Conservation (phyloP, 83 land plant genomes). For the Picea abies region DNA sequence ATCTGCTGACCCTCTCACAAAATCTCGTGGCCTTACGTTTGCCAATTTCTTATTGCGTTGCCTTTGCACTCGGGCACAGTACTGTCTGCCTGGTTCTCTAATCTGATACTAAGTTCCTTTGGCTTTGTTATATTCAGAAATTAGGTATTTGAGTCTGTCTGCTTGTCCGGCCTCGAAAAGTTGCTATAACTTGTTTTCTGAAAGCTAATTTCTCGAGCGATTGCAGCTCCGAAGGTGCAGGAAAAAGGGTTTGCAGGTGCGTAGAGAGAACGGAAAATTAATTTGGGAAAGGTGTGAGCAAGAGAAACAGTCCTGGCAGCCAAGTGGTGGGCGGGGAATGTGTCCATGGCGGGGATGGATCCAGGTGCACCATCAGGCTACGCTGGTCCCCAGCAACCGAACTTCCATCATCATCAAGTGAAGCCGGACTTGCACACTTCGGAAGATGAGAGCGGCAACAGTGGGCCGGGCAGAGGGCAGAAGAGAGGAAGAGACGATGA, state of each 20-base stretch:
- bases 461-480: conserved; percentile 2
- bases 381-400: not conserved
- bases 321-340: conserved; percentile 13
- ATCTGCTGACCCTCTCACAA: too few relatives aligned
- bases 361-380: conserved; percentile 18
- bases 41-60: too few relatives aligned
- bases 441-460: conserved; percentile 7
- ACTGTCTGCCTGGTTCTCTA: not conserved
- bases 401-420: conserved; percentile 20
- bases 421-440: conserved; percentile 23
- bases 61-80: too few relatives aligned
- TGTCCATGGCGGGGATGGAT: conserved; percentile 31
- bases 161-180: not conserved
- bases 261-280: too few relatives aligned
- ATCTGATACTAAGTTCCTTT: not conserved
- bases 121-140: not conserved
- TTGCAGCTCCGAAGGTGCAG: too few relatives aligned
- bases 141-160: not conserved
- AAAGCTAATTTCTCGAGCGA: too few relatives aligned
- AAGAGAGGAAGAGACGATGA: conserved; percentile 6
- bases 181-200: too few relatives aligned
- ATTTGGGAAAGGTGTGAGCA: too few relatives aligned
- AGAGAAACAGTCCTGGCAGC: conserved; percentile 11
- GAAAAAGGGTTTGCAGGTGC: too few relatives aligned
- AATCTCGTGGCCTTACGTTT: too few relatives aligned